Conservation (phyloP, 805 yeast genomes). For the Blastobotrys mokoenaii region DNA sequence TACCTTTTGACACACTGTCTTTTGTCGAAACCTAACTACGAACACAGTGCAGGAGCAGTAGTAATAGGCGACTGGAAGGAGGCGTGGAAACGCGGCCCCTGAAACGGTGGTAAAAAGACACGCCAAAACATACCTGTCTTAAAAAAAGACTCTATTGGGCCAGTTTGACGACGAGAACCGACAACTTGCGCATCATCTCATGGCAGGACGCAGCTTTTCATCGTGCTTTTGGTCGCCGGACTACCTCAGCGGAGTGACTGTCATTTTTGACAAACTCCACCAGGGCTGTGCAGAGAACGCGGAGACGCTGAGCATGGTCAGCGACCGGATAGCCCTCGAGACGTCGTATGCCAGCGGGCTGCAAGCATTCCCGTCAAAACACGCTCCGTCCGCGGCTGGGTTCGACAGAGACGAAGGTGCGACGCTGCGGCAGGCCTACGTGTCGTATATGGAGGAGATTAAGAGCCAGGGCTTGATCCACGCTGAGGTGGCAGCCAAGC, state of each 20-base stretch:
- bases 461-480: constrained; percentile 47
- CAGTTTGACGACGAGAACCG: too few species aligned
- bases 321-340: constrained; percentile 59
- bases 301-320: constrained; percentile 52
- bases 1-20: too few species aligned
- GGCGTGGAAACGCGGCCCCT: too few species aligned
- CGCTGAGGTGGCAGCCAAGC: constrained; percentile 47
- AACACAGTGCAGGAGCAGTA: too few species aligned
- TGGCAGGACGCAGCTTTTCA: too few species aligned
- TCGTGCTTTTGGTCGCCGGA: constrained; percentile 31
- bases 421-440: constrained; percentile 48
- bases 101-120: too few species aligned
- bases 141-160: too few species aligned
- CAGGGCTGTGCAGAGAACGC: constrained; percentile 61
- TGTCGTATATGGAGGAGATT: constrained; percentile 44
- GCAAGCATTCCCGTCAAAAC: constrained; percentile 32
- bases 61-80: too few species aligned
- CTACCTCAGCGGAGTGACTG: constrained; percentile 27
- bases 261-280: constrained; percentile 28
- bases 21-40: too few species aligned
- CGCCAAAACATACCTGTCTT: too few species aligned
- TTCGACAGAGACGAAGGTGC: constrained; percentile 48
- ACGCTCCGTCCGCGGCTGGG: constrained; percentile 32
- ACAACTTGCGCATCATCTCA: too few species aligned
- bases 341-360: constrained; percentile 52